Evolutionary conservation across 2,329 filamentous ascomycete species (phyloP).

Genomic region (Periconia digitata): DNA sequence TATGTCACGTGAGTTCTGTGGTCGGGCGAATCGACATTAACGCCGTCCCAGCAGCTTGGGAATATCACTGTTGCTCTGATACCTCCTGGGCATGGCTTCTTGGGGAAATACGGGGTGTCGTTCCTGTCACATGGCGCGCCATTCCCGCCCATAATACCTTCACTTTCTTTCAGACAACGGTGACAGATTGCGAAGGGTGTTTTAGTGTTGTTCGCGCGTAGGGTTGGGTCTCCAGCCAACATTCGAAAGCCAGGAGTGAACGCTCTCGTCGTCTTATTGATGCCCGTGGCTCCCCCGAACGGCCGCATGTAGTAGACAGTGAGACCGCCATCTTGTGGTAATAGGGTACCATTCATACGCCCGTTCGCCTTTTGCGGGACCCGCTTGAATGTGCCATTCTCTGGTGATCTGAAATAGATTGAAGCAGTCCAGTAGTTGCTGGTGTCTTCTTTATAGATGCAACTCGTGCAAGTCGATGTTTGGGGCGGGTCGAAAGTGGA

Average conservation of each 20-base stretch:
- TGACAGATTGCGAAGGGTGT: conserved; percentile 16
- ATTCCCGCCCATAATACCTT: conserved; percentile 19
- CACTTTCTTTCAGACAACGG: conserved; percentile 20
- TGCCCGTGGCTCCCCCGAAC: conserved; percentile 14
- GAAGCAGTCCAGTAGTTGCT: conserved; percentile 38
- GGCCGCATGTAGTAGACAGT: conserved; percentile 43
- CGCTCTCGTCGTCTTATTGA: conserved; percentile 32
- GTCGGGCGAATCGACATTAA: conserved; percentile 53
- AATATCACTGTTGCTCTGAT: conserved; percentile 71
- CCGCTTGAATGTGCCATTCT: conserved; percentile 33
- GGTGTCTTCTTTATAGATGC: conserved; percentile 36
- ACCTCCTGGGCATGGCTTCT: conserved; percentile 77
- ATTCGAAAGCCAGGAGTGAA: conserved; percentile 13
- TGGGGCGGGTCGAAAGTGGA: conserved; percentile 16
- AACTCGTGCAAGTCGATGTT: conserved; percentile 21
- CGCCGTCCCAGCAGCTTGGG: conserved; percentile 72
- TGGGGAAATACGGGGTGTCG: conserved; percentile 44
- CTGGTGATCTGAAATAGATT: conserved; percentile 34
- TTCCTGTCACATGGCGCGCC: conserved; percentile 27
- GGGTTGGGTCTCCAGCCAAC: conserved; percentile 11
- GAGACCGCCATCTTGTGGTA: conserved; percentile 37
- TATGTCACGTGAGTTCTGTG: conserved; percentile 67
- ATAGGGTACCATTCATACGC: conserved; percentile 26
- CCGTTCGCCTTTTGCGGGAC: conserved; percentile 41
- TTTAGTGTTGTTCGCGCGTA: conserved; percentile 5